These are phyloP conservation scores for Leishmania tarentolae DNA, from an alignment of 208 protist species.

Conservation along the genomic window DNA sequence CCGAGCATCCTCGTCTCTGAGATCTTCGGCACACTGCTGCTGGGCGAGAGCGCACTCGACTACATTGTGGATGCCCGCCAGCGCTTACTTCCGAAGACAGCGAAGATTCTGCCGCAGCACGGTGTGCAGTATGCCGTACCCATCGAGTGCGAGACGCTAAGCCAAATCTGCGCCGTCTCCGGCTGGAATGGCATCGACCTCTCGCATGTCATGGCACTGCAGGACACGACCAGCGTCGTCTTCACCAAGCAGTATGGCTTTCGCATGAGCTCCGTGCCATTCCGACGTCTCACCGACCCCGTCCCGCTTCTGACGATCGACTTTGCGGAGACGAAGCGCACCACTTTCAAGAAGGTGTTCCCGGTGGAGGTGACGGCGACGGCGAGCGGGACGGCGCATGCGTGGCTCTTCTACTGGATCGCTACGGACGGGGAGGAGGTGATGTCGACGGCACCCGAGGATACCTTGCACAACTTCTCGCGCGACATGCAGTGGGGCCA, in stretches of 20 bases:
- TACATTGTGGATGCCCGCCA: conserved; percentile 89
- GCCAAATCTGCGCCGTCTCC: conserved; percentile 71
- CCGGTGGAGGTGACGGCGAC: conserved; percentile 56
- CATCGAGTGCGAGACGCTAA: conserved; percentile 82
- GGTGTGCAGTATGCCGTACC: conserved; percentile 92
- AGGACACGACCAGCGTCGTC: conserved; percentile 89
- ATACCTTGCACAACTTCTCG: conserved; percentile 89
- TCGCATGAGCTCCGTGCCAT: conserved; percentile 86
- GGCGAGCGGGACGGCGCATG: conserved; percentile 64
- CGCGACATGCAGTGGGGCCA: conserved; percentile 96
- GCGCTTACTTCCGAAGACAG: conserved; percentile 66
- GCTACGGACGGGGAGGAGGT: conserved; percentile 39
- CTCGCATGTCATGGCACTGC: conserved; percentile 80
- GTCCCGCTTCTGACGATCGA: conserved; percentile 85
- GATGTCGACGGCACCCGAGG: conserved; percentile 88
- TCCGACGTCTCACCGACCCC: conserved; percentile 61
- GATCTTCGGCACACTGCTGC: conserved; percentile 93
- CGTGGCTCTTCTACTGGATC: conserved; percentile 88
- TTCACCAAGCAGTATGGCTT: conserved; percentile 96
- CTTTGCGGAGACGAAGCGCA: conserved; percentile 60
- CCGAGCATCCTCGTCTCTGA: conserved; percentile 91
- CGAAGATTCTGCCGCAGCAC: conserved; percentile 79
- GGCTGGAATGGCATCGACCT: conserved; percentile 87
- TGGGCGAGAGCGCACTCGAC: conserved; percentile 91
- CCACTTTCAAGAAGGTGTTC: conserved; percentile 38